These are phyloP conservation scores for Aureobasidium sp. DNA, from an alignment of 2,329 filamentous ascomycete species.

Conservation along the genomic window DNA sequence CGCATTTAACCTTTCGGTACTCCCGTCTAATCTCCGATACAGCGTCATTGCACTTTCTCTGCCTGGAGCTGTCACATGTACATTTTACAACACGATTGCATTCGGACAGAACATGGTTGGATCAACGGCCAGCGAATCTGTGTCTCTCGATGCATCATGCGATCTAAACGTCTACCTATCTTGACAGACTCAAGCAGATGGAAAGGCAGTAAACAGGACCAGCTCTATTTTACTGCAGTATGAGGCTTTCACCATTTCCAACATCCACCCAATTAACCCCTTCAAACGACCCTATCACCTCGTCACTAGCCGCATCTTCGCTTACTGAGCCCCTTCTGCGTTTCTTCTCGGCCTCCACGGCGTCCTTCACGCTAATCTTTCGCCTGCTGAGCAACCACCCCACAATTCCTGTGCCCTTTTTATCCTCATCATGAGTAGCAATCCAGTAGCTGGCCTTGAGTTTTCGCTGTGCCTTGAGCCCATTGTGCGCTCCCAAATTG, in stretches of 20 bases:
- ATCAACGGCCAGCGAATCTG: no score
- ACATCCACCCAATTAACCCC: conserved; percentile 46
- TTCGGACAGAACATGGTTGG: no score
- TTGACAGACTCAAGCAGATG: not conserved
- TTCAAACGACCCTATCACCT: conserved; percentile 30
- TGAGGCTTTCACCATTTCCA: conserved; percentile 48
- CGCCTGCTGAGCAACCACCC: conserved; percentile 42
- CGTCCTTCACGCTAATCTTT: conserved; percentile 37
- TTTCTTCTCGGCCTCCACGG: conserved; percentile 42
- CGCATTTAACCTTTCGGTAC: not conserved
- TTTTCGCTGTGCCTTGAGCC: conserved; percentile 47
- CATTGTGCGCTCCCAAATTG: conserved; percentile 58
- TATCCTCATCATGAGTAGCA: conserved; percentile 58
- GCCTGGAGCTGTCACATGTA: no score
- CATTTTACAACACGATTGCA: no score
- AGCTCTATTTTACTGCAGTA: conserved; percentile 35
- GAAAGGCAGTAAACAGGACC: not conserved
- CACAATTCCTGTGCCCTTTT: conserved; percentile 52
- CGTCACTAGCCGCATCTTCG: conserved; percentile 24
- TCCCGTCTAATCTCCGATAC: not conserved
- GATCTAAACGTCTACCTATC: not conserved
- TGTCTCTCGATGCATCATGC: no score
- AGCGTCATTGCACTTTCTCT: not conserved
- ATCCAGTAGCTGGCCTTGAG: conserved; percentile 56
- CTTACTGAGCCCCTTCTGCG: conserved; percentile 36